Evolutionary conservation across 148 eudicot species (phyloP), one percentile per base, ranked within the genome.

Genomic region (Nepenthes gracilis): DNA sequence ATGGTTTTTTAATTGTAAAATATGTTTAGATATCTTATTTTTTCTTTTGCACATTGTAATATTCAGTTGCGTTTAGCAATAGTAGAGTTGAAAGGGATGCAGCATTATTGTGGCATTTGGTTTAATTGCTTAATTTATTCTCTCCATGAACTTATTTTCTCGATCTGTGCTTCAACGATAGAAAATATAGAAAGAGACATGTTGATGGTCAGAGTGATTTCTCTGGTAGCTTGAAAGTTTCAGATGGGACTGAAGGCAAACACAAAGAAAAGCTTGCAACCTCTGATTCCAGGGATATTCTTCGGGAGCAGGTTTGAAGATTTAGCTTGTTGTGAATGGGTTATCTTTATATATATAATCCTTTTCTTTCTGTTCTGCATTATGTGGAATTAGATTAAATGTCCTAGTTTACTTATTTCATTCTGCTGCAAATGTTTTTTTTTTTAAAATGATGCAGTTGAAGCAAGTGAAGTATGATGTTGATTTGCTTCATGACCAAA

Each of bases 381-480:
- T 40, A 40, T 40, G 45, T 1, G 45, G 45, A 4, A 4, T 40
- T 40, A 4, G 4, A 40, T 40, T 3, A 23, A 40, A 40, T 3
- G 8, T 32, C 2, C 43, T 34, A 61, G 9, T 36, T 49, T 23
- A 23, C 23, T 6, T 35, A 33, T 15, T 14, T 62, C 5, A 60
- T 47, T 32, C 40, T 56, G 45, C 45, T 62, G 23, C 0, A 0
- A 33, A 54, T 56, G 12, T 32, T 54, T 32, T 49, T 23, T 23
- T 23, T 63, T 60, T 36, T 51, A 55, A 58, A 48, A 54, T 37
- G 66, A 56, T 66, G 77, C 88, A 88, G 98, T 68, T 86, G 55
- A 80, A 74, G 74, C 81, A 76, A 68, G 71, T 79, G 43, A 83
- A 65, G n/a, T 65, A 69, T 65, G 96, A 88, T 55, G 72, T 92